These are phyloP conservation scores for Ligustrum vulgare DNA, from an alignment of 257 asterid species.

Conservation along the genomic window DNA sequence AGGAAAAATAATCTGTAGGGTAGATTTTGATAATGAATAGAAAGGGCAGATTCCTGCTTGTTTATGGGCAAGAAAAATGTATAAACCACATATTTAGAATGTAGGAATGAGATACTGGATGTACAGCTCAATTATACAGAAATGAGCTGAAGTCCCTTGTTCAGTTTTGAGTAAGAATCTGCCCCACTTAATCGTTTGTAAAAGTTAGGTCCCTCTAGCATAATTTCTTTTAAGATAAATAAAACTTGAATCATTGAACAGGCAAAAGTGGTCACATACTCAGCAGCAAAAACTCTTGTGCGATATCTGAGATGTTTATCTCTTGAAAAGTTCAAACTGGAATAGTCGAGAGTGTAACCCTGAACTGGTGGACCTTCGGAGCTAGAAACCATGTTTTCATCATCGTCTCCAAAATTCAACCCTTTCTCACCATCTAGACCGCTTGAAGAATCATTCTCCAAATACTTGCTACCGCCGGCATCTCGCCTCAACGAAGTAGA, in stretches of 20 bases:
- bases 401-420: constrained; percentile 65
- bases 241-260: neutral
- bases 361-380: constrained; percentile 41
- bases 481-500: constrained; percentile 69
- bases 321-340: constrained; percentile 54
- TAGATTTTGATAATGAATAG: neutral
- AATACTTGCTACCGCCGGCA: constrained; percentile 37
- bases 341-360: constrained; percentile 42
- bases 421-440: constrained; percentile 59
- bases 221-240: constrained; percentile 13
- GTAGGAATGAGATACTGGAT: neutral
- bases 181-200: neutral
- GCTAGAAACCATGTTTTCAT: constrained; percentile 90
- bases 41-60: neutral
- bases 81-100: neutral
- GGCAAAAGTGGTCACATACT: constrained; percentile 54
- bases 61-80: neutral
- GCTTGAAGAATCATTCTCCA: constrained; percentile 58
- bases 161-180: neutral
- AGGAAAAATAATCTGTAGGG: constrained; percentile 1
- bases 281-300: constrained; percentile 97
- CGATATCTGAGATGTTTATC: constrained; percentile 97
- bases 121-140: neutral
- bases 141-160: neutral
- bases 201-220: neutral